A percentile compares a stretch with the other conserved stretches of the same genome.
Conservation (phyloP, 768 basidiomycete species). For the Boletus reticulatus region DNA sequence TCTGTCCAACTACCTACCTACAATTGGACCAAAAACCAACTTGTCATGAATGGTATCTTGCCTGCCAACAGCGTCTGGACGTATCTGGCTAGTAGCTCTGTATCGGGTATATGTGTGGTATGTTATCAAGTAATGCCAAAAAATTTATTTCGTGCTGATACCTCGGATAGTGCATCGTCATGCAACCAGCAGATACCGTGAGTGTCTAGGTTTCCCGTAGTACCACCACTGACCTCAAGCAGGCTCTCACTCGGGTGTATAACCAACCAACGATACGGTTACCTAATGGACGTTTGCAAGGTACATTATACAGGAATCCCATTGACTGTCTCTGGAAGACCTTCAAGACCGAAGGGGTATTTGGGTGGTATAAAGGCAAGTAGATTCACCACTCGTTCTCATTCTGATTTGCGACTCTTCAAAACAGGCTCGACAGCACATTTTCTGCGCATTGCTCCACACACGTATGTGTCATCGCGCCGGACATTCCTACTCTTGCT, state of each 20-base stretch:
- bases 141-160: constrained; percentile 8
- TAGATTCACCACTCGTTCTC: not conserved
- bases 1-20: constrained; percentile 96
- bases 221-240: constrained; percentile 4
- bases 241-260: constrained; percentile 93
- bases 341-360: constrained; percentile 80
- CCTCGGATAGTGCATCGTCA: constrained; percentile 64
- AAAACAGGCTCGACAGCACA: constrained; percentile 84
- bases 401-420: not conserved
- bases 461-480: constrained; percentile 60
- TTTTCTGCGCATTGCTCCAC: constrained; percentile 88
- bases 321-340: constrained; percentile 99
- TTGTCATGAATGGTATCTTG: constrained; percentile 66
- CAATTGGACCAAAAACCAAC: constrained; percentile 83
- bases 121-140: constrained; percentile 28
- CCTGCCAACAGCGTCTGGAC: constrained; percentile 81
- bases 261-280: constrained; percentile 83
- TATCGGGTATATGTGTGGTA: constrained; percentile 92
- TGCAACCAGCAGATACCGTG: constrained; percentile 95
- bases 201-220: constrained; percentile 23
- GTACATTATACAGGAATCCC: constrained; percentile 84
- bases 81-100: constrained; percentile 81
- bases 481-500: not conserved
- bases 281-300: constrained; percentile 69
- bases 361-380: constrained; percentile 94